Conservation (phyloP, 2,329 filamentous ascomycete genomes). For the Nemania bipapillata region DNA sequence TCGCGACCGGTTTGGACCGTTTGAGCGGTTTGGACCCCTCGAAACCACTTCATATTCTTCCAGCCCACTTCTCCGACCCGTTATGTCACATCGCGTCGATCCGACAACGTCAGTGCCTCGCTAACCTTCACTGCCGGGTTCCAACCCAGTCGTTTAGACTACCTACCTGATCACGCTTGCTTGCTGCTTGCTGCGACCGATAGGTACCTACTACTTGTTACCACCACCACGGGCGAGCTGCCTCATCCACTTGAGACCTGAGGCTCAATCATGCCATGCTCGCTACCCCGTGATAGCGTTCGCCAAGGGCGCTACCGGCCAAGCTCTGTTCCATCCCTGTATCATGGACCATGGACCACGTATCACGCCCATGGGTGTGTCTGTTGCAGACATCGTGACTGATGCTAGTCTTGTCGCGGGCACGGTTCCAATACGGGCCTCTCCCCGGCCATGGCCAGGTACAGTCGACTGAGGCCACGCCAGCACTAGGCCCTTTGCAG, state of each 20-base stretch:
- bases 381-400: conserved; percentile 38
- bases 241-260: conserved; percentile 2
- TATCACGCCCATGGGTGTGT: conserved; percentile 36
- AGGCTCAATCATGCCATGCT: conserved; percentile 24
- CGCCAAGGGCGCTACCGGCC: conserved; percentile 34
- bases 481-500: conserved; percentile 11
- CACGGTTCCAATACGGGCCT: conserved; percentile 3
- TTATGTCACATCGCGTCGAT: conserved; percentile 55
- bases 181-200: too few relatives aligned
- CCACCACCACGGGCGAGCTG: not conserved
- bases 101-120: conserved; percentile 49
- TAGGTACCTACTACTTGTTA: too few relatives aligned
- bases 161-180: conserved; percentile 8
- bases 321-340: conserved; percentile 29
- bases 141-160: conserved; percentile 6
- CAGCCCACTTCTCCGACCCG: conserved; percentile 46
- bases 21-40: conserved; percentile 39
- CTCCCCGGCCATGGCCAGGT: conserved; percentile 13
- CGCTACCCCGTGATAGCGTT: conserved; percentile 5
- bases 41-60: conserved; percentile 42
- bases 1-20: conserved; percentile 32
- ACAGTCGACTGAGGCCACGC: conserved; percentile 19
- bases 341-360: conserved; percentile 35
- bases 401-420: conserved; percentile 8
- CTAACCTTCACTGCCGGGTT: conserved; percentile 32